phyloP scores from a whole-genome alignment of 176 grass and related monocot genomes.

The Hsuehochloa calcarea region DNA sequence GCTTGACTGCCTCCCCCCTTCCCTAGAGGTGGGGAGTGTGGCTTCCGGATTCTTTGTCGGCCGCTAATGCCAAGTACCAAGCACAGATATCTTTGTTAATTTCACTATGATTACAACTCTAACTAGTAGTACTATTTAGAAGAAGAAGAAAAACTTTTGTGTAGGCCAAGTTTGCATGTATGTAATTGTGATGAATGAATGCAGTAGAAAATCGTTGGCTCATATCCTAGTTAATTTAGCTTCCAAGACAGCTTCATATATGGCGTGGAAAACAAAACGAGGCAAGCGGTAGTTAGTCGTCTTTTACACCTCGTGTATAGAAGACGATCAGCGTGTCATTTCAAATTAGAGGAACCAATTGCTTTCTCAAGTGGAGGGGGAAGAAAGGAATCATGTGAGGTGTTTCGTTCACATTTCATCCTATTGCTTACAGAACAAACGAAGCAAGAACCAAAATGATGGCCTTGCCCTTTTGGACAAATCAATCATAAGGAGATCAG shows the following conservation, averaged over 20 bases:
- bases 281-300: not conserved
- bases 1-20: slow-evolving; percentile 38
- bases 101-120: slow-evolving; percentile 36
- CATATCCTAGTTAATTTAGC: not conserved
- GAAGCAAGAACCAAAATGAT: slow-evolving; percentile 21
- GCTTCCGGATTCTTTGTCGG: slow-evolving; percentile 53
- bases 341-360: slow-evolving; percentile 30
- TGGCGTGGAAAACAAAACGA: not conserved
- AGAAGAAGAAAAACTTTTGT: slow-evolving; percentile 40
- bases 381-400: slow-evolving; percentile 34
- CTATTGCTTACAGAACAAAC: slow-evolving; percentile 2
- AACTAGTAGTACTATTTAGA: slow-evolving; percentile 20
- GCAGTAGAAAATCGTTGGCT: not conserved
- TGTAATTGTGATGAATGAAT: not conserved
- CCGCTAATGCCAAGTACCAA: slow-evolving; percentile 42
- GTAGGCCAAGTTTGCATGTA: slow-evolving; percentile 12
- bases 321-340: slow-evolving; percentile 1
- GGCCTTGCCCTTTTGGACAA: not conserved
- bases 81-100: slow-evolving; percentile 47
- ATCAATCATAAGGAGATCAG: not conserved
- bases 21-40: slow-evolving; percentile 33
- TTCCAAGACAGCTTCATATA: not conserved
- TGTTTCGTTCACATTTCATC: slow-evolving; percentile 32
- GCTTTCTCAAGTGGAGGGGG: slow-evolving; percentile 26
- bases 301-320: too few species aligned